These are phyloP conservation scores for Lipomyces spencermartinsiae DNA, from an alignment of 805 yeast genomes.

Conservation along the genomic window DNA sequence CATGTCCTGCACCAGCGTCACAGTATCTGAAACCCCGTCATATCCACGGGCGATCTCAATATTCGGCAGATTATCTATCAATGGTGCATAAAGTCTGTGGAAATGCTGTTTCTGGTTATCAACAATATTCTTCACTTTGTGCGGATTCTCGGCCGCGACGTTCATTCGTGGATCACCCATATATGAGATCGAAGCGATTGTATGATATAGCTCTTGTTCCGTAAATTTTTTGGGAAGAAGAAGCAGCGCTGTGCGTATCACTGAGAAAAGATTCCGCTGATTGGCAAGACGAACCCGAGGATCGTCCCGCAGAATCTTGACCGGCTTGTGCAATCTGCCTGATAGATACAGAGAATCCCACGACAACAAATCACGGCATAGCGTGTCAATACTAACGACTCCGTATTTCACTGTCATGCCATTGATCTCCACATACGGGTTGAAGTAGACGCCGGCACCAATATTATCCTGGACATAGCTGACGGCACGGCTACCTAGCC, in stretches of 20 bases:
- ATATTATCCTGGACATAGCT: conserved; percentile 60
- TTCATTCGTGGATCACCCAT: conserved; percentile 88
- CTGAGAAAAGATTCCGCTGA: conserved; percentile 78
- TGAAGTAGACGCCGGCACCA: conserved; percentile 93
- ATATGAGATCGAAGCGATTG: conserved; percentile 81
- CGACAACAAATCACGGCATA: conserved; percentile 72
- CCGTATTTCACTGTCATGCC: conserved; percentile 81
- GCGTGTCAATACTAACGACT: conserved; percentile 66
- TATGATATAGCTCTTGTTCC: conserved; percentile 72
- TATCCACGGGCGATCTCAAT: conserved; percentile 32
- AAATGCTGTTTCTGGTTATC: conserved; percentile 73
- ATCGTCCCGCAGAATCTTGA: conserved; percentile 71
- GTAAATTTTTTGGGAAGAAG: conserved; percentile 58
- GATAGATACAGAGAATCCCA: conserved; percentile 90
- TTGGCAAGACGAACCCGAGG: conserved; percentile 68
- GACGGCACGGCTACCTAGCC: conserved; percentile 65
- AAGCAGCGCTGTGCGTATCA: conserved; percentile 70
- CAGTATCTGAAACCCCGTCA: conserved; percentile 14
- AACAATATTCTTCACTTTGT: conserved; percentile 86
- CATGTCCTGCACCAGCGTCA: conserved; percentile 46
- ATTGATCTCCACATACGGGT: conserved; percentile 78
- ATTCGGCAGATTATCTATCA: conserved; percentile 54
- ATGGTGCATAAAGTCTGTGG: conserved; percentile 74
- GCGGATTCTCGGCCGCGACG: conserved; percentile 84
- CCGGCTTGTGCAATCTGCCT: conserved; percentile 94